Percentiles rank a stretch among this genome's conserved stretches.
Evolutionary conservation across 768 basidiomycete species (phyloP).

Genomic region (Suillus paluster): DNA sequence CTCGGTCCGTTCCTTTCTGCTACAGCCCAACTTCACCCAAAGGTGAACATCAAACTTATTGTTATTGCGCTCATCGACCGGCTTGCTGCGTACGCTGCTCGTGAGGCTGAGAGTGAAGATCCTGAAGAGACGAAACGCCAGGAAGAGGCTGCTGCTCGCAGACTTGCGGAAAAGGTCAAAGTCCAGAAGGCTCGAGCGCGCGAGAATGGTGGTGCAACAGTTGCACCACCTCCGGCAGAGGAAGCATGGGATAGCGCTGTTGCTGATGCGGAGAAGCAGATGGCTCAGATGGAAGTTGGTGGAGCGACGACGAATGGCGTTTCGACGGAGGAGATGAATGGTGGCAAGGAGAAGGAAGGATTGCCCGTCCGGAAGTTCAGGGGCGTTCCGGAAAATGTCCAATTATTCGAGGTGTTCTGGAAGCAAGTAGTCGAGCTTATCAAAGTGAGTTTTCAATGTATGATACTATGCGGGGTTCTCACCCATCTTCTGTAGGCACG

Average conservation of each 20-base stretch:
- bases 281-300: slow-evolving; percentile 1
- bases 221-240: slow-evolving; percentile 22
- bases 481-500: slow-evolving; percentile 65
- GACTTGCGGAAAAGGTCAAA: slow-evolving; percentile 87
- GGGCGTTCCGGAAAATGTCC: slow-evolving; percentile 94
- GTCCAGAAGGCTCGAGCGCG: slow-evolving; percentile 65
- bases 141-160: slow-evolving; percentile 89
- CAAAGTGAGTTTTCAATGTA: slow-evolving; percentile 66
- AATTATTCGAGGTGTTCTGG: slow-evolving; percentile 98
- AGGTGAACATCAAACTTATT: slow-evolving; percentile 98
- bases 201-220: slow-evolving; percentile 46
- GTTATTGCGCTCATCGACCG: slow-evolving; percentile 98
- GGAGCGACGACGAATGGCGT: slow-evolving; percentile 23
- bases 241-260: slow-evolving; percentile 31
- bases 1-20: slow-evolving; percentile 97
- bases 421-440: slow-evolving; percentile 97
- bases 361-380: slow-evolving; percentile 79
- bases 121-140: slow-evolving; percentile 93
- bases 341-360: slow-evolving; percentile 67
- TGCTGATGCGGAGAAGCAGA: slow-evolving; percentile 25
- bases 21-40: slow-evolving; percentile 94
- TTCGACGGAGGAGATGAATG: slow-evolving; percentile 37
- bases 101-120: slow-evolving; percentile 96
- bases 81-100: slow-evolving; percentile 92
- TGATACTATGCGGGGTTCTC: slow-evolving; percentile 1